phyloP scores from a whole-genome alignment of 768 basidiomycete species.

The Pulveroboletus sp. region DNA sequence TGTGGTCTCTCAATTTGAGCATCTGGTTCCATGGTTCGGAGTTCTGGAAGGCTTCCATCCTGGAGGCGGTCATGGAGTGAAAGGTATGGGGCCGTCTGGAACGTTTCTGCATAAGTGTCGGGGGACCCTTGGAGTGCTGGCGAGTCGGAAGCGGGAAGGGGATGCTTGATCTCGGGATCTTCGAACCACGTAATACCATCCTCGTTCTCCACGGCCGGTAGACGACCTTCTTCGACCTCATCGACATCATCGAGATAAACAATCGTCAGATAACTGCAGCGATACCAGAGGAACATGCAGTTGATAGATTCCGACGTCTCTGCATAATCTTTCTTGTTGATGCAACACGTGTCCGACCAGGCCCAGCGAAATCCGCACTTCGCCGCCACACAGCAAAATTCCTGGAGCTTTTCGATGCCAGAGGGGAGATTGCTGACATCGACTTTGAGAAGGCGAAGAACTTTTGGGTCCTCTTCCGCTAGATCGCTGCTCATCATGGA shows the following conservation, averaged over 20 bases:
- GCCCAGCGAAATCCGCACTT: constrained; percentile 32
- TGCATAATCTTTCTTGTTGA: constrained; percentile 21
- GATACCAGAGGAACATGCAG: constrained; percentile 30
- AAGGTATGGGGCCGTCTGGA: background rate
- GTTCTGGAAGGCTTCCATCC: background rate
- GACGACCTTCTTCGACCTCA: constrained; percentile 17
- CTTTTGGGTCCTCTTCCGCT: background rate
- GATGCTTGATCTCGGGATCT: constrained; percentile 13
- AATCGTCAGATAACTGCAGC: constrained; percentile 23
- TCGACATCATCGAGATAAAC: constrained; percentile 29
- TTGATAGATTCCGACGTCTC: constrained; percentile 30
- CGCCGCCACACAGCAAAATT: constrained; percentile 27
- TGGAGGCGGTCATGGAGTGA: constrained; percentile 11
- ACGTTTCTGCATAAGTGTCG: background rate
- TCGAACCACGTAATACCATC: constrained; percentile 12
- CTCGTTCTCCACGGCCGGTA: background rate
- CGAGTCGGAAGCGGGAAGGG: constrained; percentile 8
- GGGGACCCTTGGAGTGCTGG: background rate
- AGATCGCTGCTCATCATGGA: constrained; percentile 4
- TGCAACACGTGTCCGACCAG: constrained; percentile 30
- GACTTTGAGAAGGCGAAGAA: background rate
- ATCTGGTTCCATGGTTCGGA: constrained; percentile 15
- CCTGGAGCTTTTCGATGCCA: constrained; percentile 24
- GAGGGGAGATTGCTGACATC: background rate
- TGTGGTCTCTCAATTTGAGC: constrained; percentile 19